Base-by-base conservation (phyloP, 768 basidiomycete genomes). In the Cubamyces lactineus region DNA sequence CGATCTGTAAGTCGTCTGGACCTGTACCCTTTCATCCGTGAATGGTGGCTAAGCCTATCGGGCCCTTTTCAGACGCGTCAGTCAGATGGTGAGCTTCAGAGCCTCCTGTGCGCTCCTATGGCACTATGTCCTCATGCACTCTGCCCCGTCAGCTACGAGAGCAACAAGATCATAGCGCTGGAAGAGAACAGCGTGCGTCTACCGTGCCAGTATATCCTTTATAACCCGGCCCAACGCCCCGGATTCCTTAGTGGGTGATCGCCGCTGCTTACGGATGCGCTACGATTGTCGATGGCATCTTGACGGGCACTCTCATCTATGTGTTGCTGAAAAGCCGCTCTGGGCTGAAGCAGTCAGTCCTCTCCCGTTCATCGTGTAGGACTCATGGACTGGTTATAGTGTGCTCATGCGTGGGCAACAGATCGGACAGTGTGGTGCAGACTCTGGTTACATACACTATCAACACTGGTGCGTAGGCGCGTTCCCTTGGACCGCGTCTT, bases 261-360 rank as follows among this genome's bases (percentile, higher is more conserved):
- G 41, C 52, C 15, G 52, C 41, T 2, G 16, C 21, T 6, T 53
- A 42, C 23, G 52, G 52, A 15, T 42, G n/a, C 28, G 23, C 39
- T 13, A 24, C 42, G 13, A 23, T 21, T 8, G 23, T 41, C 21
- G 52, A 53, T 41, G 28, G 15, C 24, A 19, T 42, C 23, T 13
- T 53, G 39, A 26, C 52, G 39, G 52, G 39, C 1, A 53, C 52
- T 12, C 52, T 53, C 40, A 42, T 53, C 21, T 53, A 41, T 23
- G 28, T 42, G 4, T 15, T 53, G 39, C 52, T 53, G 0, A 19
- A 17, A 15, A 53, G 41, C 23, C 52, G 52, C 23, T 42, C 52
- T 8, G 52, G 52, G 7, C 42, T 53, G 23, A 53, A 41, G 40
- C 8, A 24, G 52, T 49, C 12, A 26, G 47, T 49, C 11, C 38